Base-by-base conservation (phyloP, 2,329 filamentous ascomycete genomes). In the Talaromyces sp. region DNA sequence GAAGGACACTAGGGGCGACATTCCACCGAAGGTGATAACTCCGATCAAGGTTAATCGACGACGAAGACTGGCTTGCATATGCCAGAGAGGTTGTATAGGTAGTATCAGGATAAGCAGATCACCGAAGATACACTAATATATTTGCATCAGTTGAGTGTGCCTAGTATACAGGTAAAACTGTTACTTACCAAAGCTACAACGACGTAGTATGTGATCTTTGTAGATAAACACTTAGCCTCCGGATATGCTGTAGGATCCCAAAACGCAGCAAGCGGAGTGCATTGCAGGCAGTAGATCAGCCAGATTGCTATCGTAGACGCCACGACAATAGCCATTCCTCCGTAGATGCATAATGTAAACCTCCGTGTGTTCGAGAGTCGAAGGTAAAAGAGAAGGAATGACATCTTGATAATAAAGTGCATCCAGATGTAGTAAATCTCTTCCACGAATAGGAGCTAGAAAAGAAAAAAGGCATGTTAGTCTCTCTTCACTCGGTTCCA, bases 351-450 rank as follows among this genome's bases (percentile, higher is more conserved):
- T 17, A 49, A 27, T 6, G 45, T 49, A 49, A 49, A 49, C 22
- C 11, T 33, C 17, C 15, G 17, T 5, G 22, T 61, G 22, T 61
- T 45, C 13, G 45, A 45, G 13, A 61, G n/a, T 39, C 58, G 58
- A 45, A 61, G 39, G 31, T 61, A 61, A 41, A 61, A 61, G 15
- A 61, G 43, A 6, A 61, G 58, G n/a, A 61, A 47, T 9, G 58
- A 31, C 58, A 50, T 47, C 17, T 61, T 61, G 7, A 61, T 61
- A 27, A 35, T 49, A 7, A 45, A 49, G 17, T 61, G 58, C 58
- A 61, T 61, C 41, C 39, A 61, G 7, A 61, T 35, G 19, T 61
- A 61, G 10, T 31, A 49, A 25, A 61, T 61, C 58, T 45, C 39
- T 11, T 49, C 45, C 11, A 27, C 45, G 19, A 49, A 49, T 49